Conservation (phyloP, 1,284 basidiomycete genomes). For the Hemileccinum hortonii region DNA sequence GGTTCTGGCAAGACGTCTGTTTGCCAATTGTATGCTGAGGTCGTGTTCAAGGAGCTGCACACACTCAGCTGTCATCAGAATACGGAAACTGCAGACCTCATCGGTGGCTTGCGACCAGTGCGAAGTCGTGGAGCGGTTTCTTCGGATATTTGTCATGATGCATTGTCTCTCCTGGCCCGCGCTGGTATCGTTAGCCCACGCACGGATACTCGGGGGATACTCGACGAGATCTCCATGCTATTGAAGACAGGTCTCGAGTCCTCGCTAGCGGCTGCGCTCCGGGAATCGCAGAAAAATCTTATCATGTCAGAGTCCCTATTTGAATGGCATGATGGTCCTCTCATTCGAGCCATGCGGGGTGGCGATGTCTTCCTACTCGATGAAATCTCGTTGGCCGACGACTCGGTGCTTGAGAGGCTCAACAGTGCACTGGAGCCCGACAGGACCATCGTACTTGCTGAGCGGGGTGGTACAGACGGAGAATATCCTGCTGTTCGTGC, state of each 20-base stretch:
- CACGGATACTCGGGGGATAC: slow-evolving; percentile 38
- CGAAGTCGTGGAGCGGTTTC: slow-evolving; percentile 67
- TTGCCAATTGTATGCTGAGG: slow-evolving; percentile 85
- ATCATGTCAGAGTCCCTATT: slow-evolving; percentile 73
- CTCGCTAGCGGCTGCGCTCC: slow-evolving; percentile 36
- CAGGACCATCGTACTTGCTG: slow-evolving; percentile 89
- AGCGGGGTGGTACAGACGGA: slow-evolving; percentile 79
- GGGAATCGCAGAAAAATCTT: slow-evolving; percentile 44
- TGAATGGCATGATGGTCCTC: slow-evolving; percentile 95
- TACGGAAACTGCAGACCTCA: slow-evolving; percentile 97
- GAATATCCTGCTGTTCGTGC: slow-evolving; percentile 72
- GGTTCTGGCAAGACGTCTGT: slow-evolving; percentile 98
- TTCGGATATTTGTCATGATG: slow-evolving; percentile 48
- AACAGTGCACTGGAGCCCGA: slow-evolving; percentile 96
- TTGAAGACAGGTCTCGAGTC: slow-evolving; percentile 31
- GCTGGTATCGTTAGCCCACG: slow-evolving; percentile 38
- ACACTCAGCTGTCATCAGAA: slow-evolving; percentile 97
- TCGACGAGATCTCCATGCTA: slow-evolving; percentile 38
- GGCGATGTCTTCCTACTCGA: slow-evolving; percentile 92
- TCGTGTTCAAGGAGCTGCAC: slow-evolving; percentile 62
- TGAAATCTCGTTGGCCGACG: slow-evolving; percentile 97
- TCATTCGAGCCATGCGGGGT: slow-evolving; percentile 86
- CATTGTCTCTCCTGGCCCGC: slow-evolving; percentile 39
- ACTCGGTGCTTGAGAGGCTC: slow-evolving; percentile 95
- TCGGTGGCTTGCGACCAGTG: slow-evolving; percentile 92